These are phyloP conservation scores for Cyphellophora europaea DNA, from an alignment of 2,329 filamentous ascomycete genomes.

Conservation along the genomic window DNA sequence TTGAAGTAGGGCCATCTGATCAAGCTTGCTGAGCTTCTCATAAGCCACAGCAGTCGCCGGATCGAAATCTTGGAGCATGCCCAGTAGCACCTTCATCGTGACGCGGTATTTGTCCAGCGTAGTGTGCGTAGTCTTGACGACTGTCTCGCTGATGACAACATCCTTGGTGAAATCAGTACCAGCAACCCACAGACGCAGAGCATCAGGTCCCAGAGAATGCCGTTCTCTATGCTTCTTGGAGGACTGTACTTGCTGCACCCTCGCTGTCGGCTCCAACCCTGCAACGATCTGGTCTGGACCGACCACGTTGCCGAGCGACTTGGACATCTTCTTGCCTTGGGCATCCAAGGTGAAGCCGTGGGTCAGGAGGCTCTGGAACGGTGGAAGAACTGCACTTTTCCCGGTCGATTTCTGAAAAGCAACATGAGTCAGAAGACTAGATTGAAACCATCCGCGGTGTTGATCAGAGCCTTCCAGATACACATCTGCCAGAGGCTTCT, in stretches of 20 bases:
- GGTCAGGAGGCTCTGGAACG: constrained; percentile 83
- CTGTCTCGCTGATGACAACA: constrained; percentile 67
- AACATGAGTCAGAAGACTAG: constrained; percentile 78
- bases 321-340: constrained; percentile 93
- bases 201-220: constrained; percentile 65
- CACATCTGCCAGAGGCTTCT: constrained; percentile 55
- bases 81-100: constrained; percentile 83
- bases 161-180: constrained; percentile 87
- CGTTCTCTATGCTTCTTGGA: constrained; percentile 46
- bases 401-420: constrained; percentile 42
- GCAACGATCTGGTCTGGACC: constrained; percentile 83
- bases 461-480: constrained; percentile 94
- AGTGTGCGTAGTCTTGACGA: constrained; percentile 67
- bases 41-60: constrained; percentile 29
- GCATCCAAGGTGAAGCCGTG: constrained; percentile 91
- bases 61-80: constrained; percentile 54
- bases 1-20: constrained; percentile 70
- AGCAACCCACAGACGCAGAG: constrained; percentile 81
- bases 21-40: constrained; percentile 38
- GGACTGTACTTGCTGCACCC: constrained; percentile 38
- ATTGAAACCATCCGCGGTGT: constrained; percentile 98
- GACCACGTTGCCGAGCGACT: constrained; percentile 88
- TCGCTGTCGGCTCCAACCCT: constrained; percentile 63
- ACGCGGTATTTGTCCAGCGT: constrained; percentile 78
- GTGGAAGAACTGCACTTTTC: constrained; percentile 36